Evolutionary conservation across 192 early-diverging fungal genomes (phyloP), one percentile per base, ranked within the genome.

Genomic region (Linderina pennispora): DNA sequence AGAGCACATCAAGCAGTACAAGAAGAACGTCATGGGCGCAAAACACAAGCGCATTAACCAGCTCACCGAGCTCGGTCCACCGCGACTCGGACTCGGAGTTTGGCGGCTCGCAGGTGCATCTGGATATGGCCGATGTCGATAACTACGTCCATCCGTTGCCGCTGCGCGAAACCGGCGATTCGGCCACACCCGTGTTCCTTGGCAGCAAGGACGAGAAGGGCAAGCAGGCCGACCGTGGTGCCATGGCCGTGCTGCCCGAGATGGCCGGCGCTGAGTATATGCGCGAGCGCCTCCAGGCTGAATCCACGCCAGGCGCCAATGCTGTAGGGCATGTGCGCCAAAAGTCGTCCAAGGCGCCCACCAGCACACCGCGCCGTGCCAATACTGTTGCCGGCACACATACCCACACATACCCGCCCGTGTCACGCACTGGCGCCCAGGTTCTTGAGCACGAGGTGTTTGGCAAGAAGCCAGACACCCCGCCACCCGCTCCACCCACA

Each of bases 21-120:
- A 55, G 9, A 37, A 31, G 13, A 48, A 23, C 21, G 5, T 20
- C 22, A 47, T 25, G 36, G 34, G 4, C 34, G 34, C 22, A 8
- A 40, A 23, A 15, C 31, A 23, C 39, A 53, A 53, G 26, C 33
- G 20, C 16, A 14, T 22, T 1, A 50, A 54, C 18, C 47, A 47
- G 18, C 23, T 68, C 17, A 47, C 60, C 53, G 55, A 68, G 16
- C 40, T 56, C 22, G 55, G 50, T 2, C 16, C 40, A 3, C 20
- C 28, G 62, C 16, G 69, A 73, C 50, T 74, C 71, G 14, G 69
- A 65, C 36, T 73, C 69, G 4, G 62, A 70, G 48, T 55, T 59
- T 23, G 41, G 51, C 36, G n/a, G 36, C 10, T 37, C 62, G 18
- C 33, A 40, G 13, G 40, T 73, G 55, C 58, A 40, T 4, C 23